A percentile compares a stretch with the other conserved stretches of the same genome.
Evolutionary conservation across 345 rosid genomes (phyloP).

Genomic region (Syzygium grande): DNA sequence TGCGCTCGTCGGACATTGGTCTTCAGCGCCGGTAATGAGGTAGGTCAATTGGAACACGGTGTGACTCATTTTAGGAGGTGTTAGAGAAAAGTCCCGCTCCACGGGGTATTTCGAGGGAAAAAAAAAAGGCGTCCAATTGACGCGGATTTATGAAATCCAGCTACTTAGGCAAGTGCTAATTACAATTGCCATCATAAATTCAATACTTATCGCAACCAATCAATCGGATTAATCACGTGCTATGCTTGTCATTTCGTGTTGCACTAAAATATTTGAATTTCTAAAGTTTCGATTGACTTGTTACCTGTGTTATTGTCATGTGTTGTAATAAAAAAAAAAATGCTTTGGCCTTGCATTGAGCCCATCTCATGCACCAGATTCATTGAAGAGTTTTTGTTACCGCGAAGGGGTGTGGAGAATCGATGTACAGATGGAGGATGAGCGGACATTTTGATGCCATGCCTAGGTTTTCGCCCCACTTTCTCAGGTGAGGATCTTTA

Average conservation of each 20-base stretch:
- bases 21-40: neutral
- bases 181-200: too few species aligned
- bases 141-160: too few species aligned
- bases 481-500: neutral
- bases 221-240: neutral
- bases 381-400: too few species aligned
- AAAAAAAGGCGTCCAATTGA: too few species aligned
- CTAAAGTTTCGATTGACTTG: neutral
- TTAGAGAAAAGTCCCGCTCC: neutral
- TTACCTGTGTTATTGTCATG: neutral
- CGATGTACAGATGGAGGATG: too few species aligned
- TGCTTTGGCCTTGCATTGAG: neutral
- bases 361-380: neutral
- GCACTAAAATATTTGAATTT: too few species aligned
- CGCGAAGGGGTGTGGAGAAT: too few species aligned
- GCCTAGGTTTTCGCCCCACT: neutral
- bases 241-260: neutral
- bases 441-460: neutral
- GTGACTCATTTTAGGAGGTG: neutral
- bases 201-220: too few species aligned
- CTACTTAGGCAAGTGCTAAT: too few species aligned
- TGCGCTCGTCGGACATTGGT: neutral
- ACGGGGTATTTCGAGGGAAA: too few species aligned
- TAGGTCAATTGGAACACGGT: neutral
- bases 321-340: neutral